phyloP scores from a whole-genome alignment of 176 grass and related monocot genomes.

The Poa pratensis region DNA sequence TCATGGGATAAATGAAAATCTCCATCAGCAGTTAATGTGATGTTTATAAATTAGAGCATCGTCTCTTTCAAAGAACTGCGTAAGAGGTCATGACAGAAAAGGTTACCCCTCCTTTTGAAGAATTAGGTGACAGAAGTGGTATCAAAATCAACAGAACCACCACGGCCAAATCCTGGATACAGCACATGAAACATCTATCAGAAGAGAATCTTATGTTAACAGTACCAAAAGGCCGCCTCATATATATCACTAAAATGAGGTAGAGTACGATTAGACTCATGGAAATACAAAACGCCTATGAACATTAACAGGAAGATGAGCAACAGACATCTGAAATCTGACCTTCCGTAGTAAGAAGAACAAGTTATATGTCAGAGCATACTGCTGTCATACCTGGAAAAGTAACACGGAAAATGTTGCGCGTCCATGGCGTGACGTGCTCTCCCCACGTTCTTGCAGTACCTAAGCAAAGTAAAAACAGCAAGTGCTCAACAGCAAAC shows the following conservation, averaged over 20 bases:
- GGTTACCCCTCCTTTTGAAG: constrained; percentile 99
- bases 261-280: not conserved
- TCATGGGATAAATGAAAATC: constrained; percentile 16
- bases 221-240: constrained; percentile 18
- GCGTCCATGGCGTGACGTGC: constrained; percentile 94
- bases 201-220: constrained; percentile 20
- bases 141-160: constrained; percentile 96
- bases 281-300: not conserved
- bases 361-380: not conserved
- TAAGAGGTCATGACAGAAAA: constrained; percentile 44
- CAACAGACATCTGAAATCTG: constrained; percentile 27
- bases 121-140: constrained; percentile 97
- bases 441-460: constrained; percentile 97
- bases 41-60: constrained; percentile 19
- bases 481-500: constrained; percentile 34
- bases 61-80: constrained; percentile 2
- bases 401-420: constrained; percentile 98
- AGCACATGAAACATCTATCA: constrained; percentile 44
- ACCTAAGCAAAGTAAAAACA: constrained; percentile 54
- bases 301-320: constrained; percentile 26
- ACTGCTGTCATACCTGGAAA: constrained; percentile 73
- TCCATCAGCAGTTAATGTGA: not conserved
- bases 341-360: constrained; percentile 29
- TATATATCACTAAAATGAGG: constrained; percentile 5
- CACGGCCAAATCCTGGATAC: constrained; percentile 88